phyloP scores from a whole-genome alignment of 495 filamentous ascomycete species.

The Aspergillus nidulans region DNA sequence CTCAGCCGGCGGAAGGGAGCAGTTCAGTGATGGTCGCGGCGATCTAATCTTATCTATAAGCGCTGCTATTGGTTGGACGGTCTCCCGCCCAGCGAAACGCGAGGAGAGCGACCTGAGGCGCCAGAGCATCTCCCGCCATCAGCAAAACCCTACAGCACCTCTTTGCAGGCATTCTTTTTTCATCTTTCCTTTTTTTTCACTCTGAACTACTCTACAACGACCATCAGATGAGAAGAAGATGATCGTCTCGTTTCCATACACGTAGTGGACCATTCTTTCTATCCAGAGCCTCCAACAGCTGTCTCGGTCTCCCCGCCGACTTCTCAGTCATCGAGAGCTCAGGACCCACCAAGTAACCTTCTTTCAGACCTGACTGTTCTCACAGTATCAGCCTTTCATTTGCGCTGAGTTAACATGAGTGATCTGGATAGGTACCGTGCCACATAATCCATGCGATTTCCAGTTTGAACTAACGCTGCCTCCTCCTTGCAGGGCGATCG shows the following conservation, averaged over 20 bases:
- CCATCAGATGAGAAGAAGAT: conserved; percentile 18
- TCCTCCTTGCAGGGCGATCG: conserved; percentile 68
- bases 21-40: conserved; percentile 23
- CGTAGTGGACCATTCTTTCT: conserved; percentile 17
- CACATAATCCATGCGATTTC: neutral
- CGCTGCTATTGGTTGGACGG: conserved; percentile 29
- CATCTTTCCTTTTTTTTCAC: neutral
- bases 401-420: conserved; percentile 58
- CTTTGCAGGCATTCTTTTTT: neutral
- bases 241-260: conserved; percentile 17
- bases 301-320: conserved; percentile 4
- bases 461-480: conserved; percentile 16
- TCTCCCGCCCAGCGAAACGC: conserved; percentile 2
- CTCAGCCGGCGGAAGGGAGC: conserved; percentile 2
- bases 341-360: conserved; percentile 17
- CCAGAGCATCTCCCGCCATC: conserved; percentile 3
- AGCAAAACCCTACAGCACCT: conserved; percentile 2
- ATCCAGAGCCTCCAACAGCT: neutral
- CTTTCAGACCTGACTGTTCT: conserved; percentile 10
- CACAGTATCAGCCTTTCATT: conserved; percentile 1
- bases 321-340: neutral
- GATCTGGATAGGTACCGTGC: conserved; percentile 71
- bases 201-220: neutral
- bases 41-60: conserved; percentile 44
- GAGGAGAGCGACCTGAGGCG: conserved; percentile 8